A percentile compares a stretch with the other conserved stretches of the same genome.
phyloP scores from a whole-genome alignment of 83 land plant genomes.

The Picea mariana region DNA sequence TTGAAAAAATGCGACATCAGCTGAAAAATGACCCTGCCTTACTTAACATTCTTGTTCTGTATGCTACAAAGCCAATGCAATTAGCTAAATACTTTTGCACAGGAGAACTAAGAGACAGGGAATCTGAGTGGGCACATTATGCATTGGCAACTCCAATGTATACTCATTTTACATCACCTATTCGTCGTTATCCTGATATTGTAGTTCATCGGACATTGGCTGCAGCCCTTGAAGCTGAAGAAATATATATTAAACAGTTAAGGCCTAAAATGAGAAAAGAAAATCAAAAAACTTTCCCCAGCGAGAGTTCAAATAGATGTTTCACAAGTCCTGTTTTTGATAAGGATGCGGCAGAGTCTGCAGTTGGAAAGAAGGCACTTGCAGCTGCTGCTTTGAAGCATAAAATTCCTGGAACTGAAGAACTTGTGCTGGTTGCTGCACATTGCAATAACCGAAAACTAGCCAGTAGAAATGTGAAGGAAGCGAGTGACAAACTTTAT shows the following conservation, averaged over 20 bases:
- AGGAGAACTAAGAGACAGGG: constrained; percentile 60
- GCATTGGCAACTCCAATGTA: constrained; percentile 79
- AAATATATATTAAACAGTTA: constrained; percentile 25
- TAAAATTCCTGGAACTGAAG: constrained; percentile 49
- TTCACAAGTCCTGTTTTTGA: constrained; percentile 64
- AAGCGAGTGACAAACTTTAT: constrained; percentile 73
- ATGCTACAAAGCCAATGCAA: constrained; percentile 92
- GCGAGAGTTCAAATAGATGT: constrained; percentile 23
- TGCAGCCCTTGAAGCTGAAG: constrained; percentile 86
- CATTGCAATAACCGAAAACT: constrained; percentile 82
- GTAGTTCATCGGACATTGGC: constrained; percentile 82
- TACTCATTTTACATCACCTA: constrained; percentile 95
- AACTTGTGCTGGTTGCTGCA: constrained; percentile 62
- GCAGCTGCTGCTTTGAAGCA: constrained; percentile 60
- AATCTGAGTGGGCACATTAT: constrained; percentile 87
- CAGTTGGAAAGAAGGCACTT: constrained; percentile 51
- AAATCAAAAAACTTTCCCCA: neutral
- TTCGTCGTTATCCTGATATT: constrained; percentile 91
- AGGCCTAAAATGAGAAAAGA: neutral
- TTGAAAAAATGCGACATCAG: constrained; percentile 55
- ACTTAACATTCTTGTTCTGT: constrained; percentile 66
- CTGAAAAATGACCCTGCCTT: constrained; percentile 77
- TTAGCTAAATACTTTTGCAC: constrained; percentile 84
- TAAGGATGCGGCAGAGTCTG: constrained; percentile 45
- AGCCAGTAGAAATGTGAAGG: constrained; percentile 75